phyloP scores from a whole-genome alignment of 2,329 filamentous ascomycete genomes.

The Emmonsia crescens region DNA sequence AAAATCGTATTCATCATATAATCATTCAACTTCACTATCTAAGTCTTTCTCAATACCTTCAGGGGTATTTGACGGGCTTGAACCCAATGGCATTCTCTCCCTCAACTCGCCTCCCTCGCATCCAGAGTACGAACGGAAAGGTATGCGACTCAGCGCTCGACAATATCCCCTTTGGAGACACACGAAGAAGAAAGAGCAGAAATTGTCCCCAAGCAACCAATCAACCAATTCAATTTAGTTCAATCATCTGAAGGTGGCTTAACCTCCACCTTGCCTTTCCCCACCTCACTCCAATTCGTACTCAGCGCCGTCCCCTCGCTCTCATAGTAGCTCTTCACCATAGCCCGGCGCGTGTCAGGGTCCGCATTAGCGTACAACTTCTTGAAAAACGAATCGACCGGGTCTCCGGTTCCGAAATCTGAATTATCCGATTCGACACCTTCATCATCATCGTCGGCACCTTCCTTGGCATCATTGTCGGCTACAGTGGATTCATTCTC shows the following conservation, averaged over 20 bases:
- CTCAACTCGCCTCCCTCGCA: too few species aligned
- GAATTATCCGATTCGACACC: slow-evolving; percentile 45
- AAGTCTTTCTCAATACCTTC: background rate
- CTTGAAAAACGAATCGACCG: slow-evolving; percentile 80
- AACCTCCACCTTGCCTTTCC: slow-evolving; percentile 54
- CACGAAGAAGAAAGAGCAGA: too few species aligned
- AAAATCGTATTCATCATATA: background rate
- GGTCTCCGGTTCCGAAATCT: slow-evolving; percentile 44
- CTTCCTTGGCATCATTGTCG: slow-evolving; percentile 20
- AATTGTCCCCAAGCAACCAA: background rate
- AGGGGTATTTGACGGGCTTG: background rate
- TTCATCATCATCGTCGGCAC: slow-evolving; percentile 29
- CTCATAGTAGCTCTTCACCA: slow-evolving; percentile 96
- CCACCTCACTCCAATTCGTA: slow-evolving; percentile 83
- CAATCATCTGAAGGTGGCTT: slow-evolving; percentile 11
- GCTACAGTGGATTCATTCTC: slow-evolving; percentile 15
- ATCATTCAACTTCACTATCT: background rate
- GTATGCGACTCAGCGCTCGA: background rate
- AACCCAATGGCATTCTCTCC: background rate
- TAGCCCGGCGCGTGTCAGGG: slow-evolving; percentile 74
- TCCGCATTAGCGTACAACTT: slow-evolving; percentile 67
- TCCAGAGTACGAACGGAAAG: too few species aligned
- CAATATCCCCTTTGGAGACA: background rate
- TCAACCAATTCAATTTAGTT: background rate
- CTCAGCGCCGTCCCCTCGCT: slow-evolving; percentile 88